Percentiles rank a stretch among this genome's conserved stretches.
Evolutionary conservation across 1,139 yeast genomes (phyloP).

Genomic region (Sugiyamaella sp.): DNA sequence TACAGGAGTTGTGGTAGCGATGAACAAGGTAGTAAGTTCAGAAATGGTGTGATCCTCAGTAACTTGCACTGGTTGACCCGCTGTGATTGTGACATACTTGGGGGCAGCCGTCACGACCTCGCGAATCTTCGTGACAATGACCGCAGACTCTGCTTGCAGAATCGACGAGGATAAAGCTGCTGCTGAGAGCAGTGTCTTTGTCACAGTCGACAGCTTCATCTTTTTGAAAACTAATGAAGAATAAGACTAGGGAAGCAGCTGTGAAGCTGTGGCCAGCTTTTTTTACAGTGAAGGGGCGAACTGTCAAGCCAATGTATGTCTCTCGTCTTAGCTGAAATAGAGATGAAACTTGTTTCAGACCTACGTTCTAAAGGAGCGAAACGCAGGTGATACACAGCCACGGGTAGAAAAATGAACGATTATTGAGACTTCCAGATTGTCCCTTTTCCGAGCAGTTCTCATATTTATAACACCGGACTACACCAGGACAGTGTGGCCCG

Average conservation of each 20-base stretch:
- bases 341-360: slow-evolving; percentile 15
- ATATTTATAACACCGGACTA: slow-evolving; percentile 5
- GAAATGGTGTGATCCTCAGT: slow-evolving; percentile 38
- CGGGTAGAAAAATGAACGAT: not conserved
- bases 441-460: not conserved
- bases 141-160: slow-evolving; percentile 23
- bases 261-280: no score
- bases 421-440: not conserved
- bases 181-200: slow-evolving; percentile 6
- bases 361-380: not conserved
- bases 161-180: slow-evolving; percentile 8
- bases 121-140: slow-evolving; percentile 26
- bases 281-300: no score
- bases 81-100: slow-evolving; percentile 33
- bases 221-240: not conserved
- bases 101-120: slow-evolving; percentile 32
- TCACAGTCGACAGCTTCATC: slow-evolving; percentile 9
- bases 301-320: not conserved
- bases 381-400: not conserved
- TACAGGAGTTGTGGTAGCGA: slow-evolving; percentile 36
- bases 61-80: slow-evolving; percentile 25
- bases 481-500: not conserved
- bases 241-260: no score
- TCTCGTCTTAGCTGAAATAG: not conserved
- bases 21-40: slow-evolving; percentile 37